Percentiles rank a stretch among this genome's conserved stretches.
phyloP scores from a whole-genome alignment of 495 filamentous ascomycete species.

The Apiosordaria backusii region DNA sequence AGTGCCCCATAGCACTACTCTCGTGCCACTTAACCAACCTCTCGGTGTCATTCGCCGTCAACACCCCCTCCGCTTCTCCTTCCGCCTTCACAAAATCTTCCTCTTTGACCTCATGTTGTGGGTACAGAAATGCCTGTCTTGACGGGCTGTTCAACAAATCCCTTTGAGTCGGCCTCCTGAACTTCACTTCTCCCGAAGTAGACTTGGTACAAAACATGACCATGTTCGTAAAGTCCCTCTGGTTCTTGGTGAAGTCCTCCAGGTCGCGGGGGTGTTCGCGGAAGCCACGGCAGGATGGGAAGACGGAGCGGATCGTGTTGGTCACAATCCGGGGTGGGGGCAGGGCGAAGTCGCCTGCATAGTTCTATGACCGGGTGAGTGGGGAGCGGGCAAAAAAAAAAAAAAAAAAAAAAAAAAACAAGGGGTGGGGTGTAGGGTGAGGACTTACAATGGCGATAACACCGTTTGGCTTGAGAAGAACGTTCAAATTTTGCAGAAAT shows the following conservation, averaged over 20 bases:
- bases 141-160: constrained; percentile 73
- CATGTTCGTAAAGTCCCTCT: constrained; percentile 83
- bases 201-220: constrained; percentile 68
- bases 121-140: constrained; percentile 64
- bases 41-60: constrained; percentile 55
- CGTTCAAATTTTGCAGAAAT: constrained; percentile 65
- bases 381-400: neutral
- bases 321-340: constrained; percentile 68
- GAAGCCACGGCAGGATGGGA: constrained; percentile 79
- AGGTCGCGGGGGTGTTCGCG: constrained; percentile 62
- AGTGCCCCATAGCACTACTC: constrained; percentile 75
- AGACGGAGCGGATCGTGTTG: constrained; percentile 65
- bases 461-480: constrained; percentile 70
- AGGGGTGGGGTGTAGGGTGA: no score
- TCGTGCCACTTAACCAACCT: constrained; percentile 67
- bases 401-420: neutral
- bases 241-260: constrained; percentile 38
- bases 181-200: constrained; percentile 44
- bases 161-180: constrained; percentile 60
- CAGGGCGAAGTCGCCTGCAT: constrained; percentile 83
- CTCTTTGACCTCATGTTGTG: constrained; percentile 66
- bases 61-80: constrained; percentile 39
- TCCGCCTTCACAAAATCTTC: constrained; percentile 37
- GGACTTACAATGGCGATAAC: constrained; percentile 81
- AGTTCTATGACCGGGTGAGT: constrained; percentile 60